Conservation (phyloP, 2,329 filamentous ascomycete genomes). For the Cercospora canescens region DNA sequence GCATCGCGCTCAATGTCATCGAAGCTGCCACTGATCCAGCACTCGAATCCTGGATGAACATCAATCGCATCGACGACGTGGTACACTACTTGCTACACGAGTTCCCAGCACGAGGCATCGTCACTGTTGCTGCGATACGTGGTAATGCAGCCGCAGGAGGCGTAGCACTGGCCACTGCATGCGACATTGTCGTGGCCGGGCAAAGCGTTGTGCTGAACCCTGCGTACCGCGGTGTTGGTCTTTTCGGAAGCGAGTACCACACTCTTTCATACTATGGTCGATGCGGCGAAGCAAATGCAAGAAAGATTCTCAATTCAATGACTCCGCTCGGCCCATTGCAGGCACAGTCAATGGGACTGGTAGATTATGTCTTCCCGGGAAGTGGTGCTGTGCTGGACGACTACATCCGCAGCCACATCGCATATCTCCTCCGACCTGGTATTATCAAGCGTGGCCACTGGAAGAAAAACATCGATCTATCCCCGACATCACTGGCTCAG, state of each 20-base stretch:
- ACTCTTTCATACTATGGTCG: slow-evolving; percentile 43
- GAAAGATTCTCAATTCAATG: slow-evolving; percentile 40
- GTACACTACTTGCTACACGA: slow-evolving; percentile 42
- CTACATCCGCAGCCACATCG: slow-evolving; percentile 39
- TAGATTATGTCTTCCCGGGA: slow-evolving; percentile 43
- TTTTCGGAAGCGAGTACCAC: slow-evolving; percentile 46
- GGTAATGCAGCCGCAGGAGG: slow-evolving; percentile 48
- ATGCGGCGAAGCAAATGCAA: slow-evolving; percentile 37
- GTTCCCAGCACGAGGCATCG: slow-evolving; percentile 38
- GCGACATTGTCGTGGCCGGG: slow-evolving; percentile 41
- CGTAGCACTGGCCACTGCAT: slow-evolving; percentile 44
- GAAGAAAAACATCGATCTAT: slow-evolving; percentile 40
- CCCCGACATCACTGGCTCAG: slow-evolving; percentile 34
- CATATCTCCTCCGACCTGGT: slow-evolving; percentile 32
- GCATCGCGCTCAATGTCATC: slow-evolving; percentile 48
- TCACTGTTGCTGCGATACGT: slow-evolving; percentile 42
- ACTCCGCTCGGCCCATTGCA: slow-evolving; percentile 41
- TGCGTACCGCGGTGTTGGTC: slow-evolving; percentile 41
- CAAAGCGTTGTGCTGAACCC: slow-evolving; percentile 44
- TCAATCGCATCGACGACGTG: slow-evolving; percentile 48
- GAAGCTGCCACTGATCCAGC: slow-evolving; percentile 42
- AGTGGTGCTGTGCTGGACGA: slow-evolving; percentile 37
- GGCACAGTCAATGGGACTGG: slow-evolving; percentile 41
- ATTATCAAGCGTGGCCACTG: slow-evolving; percentile 32
- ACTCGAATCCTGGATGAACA: slow-evolving; percentile 46